These are phyloP conservation scores for Aspergillus baeticus DNA, from an alignment of 495 filamentous ascomycete species.

Conservation along the genomic window DNA sequence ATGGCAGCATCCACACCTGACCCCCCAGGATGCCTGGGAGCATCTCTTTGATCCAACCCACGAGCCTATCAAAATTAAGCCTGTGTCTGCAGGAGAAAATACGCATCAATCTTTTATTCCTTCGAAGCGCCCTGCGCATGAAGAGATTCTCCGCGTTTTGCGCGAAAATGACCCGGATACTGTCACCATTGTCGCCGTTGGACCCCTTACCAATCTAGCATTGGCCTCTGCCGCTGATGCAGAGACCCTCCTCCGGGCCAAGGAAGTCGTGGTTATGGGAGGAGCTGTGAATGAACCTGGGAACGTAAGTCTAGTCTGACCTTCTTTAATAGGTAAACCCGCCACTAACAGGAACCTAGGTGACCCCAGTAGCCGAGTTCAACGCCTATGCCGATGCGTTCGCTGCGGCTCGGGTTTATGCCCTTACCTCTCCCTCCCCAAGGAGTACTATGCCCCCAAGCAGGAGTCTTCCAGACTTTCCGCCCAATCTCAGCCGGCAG, in stretches of 20 bases:
- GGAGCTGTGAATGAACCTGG: conserved; percentile 77
- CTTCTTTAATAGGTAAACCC: background rate
- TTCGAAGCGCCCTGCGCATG: conserved; percentile 67
- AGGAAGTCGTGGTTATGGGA: conserved; percentile 96
- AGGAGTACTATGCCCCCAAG: conserved; percentile 64
- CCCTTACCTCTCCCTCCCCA: conserved; percentile 80
- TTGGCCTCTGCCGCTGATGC: conserved; percentile 82
- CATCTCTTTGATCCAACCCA: conserved; percentile 64
- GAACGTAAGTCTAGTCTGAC: conserved; percentile 54
- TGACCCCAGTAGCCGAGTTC: conserved; percentile 78
- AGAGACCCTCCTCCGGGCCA: conserved; percentile 80
- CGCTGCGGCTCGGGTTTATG: conserved; percentile 84
- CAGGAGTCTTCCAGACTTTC: conserved; percentile 60
- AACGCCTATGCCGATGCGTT: conserved; percentile 80
- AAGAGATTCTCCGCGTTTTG: conserved; percentile 82
- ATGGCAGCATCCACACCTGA: conserved; percentile 79
- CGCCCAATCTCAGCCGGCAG: conserved; percentile 56
- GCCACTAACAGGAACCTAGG: conserved; percentile 28
- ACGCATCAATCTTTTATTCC: conserved; percentile 62
- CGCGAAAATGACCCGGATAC: conserved; percentile 75
- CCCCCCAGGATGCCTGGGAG: conserved; percentile 80
- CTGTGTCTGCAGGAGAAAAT: conserved; percentile 29
- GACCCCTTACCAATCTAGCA: conserved; percentile 89
- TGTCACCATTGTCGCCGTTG: conserved; percentile 85
- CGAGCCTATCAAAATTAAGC: conserved; percentile 36